phyloP scores from a whole-genome alignment of 169 alveolate species.

The Cryptosporidium baileyi region DNA sequence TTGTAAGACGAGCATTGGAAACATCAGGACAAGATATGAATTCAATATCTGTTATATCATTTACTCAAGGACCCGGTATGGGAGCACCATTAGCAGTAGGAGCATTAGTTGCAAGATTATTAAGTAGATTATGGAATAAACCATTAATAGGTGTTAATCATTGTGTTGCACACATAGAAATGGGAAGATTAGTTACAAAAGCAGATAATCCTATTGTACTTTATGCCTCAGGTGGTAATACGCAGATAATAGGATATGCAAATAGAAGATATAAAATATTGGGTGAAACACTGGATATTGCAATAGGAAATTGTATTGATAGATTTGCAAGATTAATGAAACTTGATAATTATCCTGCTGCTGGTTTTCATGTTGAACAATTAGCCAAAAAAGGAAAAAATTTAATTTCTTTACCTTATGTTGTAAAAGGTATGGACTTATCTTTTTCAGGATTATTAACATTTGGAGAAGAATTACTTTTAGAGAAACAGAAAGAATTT shows the following conservation, averaged over 20 bases:
- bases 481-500: constrained; percentile 71
- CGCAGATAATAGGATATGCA: constrained; percentile 88
- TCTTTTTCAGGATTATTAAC: constrained; percentile 73
- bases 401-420: constrained; percentile 92
- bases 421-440: constrained; percentile 98
- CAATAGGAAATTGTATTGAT: constrained; percentile 98
- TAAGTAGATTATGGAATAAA: constrained; percentile 88
- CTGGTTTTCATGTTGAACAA: constrained; percentile 98
- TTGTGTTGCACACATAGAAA: constrained; percentile 99
- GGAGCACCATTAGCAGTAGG: constrained; percentile 97
- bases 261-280: constrained; percentile 90
- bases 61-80: constrained; percentile 99
- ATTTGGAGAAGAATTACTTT: constrained; percentile 41
- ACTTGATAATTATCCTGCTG: constrained; percentile 97
- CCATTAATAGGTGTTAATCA: constrained; percentile 98
- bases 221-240: constrained; percentile 98
- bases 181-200: constrained; percentile 96
- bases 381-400: constrained; percentile 89
- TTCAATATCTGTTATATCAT: constrained; percentile 88
- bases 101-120: constrained; percentile 93
- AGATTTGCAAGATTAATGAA: constrained; percentile 95
- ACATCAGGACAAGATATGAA: constrained; percentile 84
- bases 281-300: constrained; percentile 98
- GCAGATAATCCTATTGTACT: constrained; percentile 92
- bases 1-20: constrained; percentile 88